A percentile compares a stretch with the other conserved stretches of the same genome.
phyloP scores from a whole-genome alignment of 1,139 yeast genomes.

The Debaryomyces psychrophilus region DNA sequence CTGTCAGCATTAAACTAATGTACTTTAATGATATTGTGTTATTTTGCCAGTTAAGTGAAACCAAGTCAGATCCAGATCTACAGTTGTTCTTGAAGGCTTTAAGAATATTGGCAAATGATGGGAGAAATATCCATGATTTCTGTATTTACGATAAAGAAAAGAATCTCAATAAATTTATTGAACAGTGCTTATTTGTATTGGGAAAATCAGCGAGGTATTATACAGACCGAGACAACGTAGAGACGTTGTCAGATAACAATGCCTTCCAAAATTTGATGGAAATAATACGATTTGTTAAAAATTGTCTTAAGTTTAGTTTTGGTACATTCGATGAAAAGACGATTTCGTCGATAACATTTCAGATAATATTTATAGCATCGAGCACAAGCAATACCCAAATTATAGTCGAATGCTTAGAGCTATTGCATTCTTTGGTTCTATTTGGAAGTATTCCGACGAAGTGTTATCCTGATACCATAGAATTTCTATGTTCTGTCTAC shows the following conservation, averaged over 20 bases:
- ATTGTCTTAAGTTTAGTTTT: constrained; percentile 54
- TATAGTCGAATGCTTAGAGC: constrained; percentile 43
- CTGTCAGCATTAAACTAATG: constrained; percentile 50
- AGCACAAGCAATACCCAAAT: constrained; percentile 46
- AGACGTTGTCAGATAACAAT: constrained; percentile 15
- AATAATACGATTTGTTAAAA: constrained; percentile 41
- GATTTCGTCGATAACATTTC: constrained; percentile 36
- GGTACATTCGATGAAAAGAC: constrained; percentile 46
- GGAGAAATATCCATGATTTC: constrained; percentile 62
- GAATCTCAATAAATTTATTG: constrained; percentile 40
- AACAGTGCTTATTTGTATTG: constrained; percentile 18
- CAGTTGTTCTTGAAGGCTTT: constrained; percentile 58
- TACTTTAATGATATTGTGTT: constrained; percentile 63
- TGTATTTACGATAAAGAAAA: constrained; percentile 47
- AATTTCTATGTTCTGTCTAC: constrained; percentile 44
- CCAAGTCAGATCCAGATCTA: constrained; percentile 51
- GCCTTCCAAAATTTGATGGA: constrained; percentile 20
- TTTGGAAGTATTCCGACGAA: constrained; percentile 53
- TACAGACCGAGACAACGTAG: constrained; percentile 9
- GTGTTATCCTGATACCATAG: constrained; percentile 40
- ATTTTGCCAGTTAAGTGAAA: constrained; percentile 37
- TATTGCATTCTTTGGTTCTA: constrained; percentile 50
- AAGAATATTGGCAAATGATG: constrained; percentile 57
- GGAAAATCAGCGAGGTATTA: constrained; percentile 17
- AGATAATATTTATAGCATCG: constrained; percentile 43